Evolutionary conservation across 306 rosid species (phyloP), one percentile per base, ranked within the genome.

Genomic region (Lupinus albus): DNA sequence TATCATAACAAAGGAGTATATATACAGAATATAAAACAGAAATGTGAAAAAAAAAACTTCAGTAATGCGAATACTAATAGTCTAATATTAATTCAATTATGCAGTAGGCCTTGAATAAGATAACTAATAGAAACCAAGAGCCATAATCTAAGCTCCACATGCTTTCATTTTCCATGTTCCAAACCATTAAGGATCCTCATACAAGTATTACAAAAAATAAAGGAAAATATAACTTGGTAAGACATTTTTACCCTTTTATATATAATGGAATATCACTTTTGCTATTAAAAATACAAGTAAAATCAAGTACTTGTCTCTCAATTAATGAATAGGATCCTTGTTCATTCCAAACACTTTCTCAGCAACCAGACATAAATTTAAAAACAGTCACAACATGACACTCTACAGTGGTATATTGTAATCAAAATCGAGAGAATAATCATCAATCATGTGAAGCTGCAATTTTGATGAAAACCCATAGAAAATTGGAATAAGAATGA

Each of bases 361-460:
- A 44, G 41, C 44, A 71, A 50, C 60, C 78, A 78, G 72, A 42
- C 48, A 60, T 11, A 64, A 61, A 49, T 42, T 7, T 0, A 39
- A 51, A 9, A 60, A 44, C 56, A 57, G 42, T 12, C 42, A 70
- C 48, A 61, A 54, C 69, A 73, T 41, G 36, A 48, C 25, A 61
- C 14, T 73, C 46, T 16, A 69, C 16, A 11, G 45, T 56, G 33
- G n/a, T 1, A 33, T 57, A 17, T 62, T 33, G n/a, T 2, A 42
- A 64, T 45, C 61, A 75, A 75, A 50, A 64, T 15, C 56, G 33
- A 63, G 32, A 68, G 38, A 45, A 25, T 25, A 42, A 42, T 42
- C 47, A 11, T 42, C 30, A 62, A 38, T 33, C 8, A 0, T 7
- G 30, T 25, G 30, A 25, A 80, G 63, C 52, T 45, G 9, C 33